phyloP scores from a whole-genome alignment of 768 basidiomycete species.

The Neoboletus magnificus region DNA sequence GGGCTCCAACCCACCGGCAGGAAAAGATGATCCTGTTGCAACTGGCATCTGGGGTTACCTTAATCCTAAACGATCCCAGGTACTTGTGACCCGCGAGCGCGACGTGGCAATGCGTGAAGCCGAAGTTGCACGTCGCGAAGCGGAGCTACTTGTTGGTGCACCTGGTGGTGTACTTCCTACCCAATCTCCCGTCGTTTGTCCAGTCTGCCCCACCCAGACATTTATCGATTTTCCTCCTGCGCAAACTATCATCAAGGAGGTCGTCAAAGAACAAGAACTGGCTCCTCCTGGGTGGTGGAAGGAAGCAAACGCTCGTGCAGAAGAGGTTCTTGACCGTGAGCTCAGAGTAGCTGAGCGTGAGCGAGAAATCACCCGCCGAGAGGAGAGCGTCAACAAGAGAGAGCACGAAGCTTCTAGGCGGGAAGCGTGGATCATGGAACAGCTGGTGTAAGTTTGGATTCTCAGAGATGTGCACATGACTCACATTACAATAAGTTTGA shows the following conservation, averaged over 20 bases:
- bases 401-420: constrained; percentile 86
- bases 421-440: constrained; percentile 91
- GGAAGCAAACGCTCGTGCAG: constrained; percentile 63
- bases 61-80: constrained; percentile 79
- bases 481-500: constrained; percentile 42
- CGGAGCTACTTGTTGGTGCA: constrained; percentile 77
- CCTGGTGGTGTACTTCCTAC: constrained; percentile 73
- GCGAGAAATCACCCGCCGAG: constrained; percentile 81
- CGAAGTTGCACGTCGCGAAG: constrained; percentile 86
- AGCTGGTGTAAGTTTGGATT: constrained; percentile 64
- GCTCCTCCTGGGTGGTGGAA: constrained; percentile 79
- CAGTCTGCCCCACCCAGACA: constrained; percentile 53
- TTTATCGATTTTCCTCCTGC: constrained; percentile 56
- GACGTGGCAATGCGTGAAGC: constrained; percentile 81
- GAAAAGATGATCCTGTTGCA: constrained; percentile 37
- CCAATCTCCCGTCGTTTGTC: constrained; percentile 51
- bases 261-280: constrained; percentile 77
- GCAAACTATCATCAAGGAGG: constrained; percentile 85
- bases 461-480: neutral
- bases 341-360: constrained; percentile 83
- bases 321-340: constrained; percentile 82
- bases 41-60: constrained; percentile 69
- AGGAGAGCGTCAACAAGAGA: constrained; percentile 79
- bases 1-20: constrained; percentile 27
- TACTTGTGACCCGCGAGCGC: constrained; percentile 74